These are phyloP conservation scores for Penicillium longicatenatum DNA, from an alignment of 495 filamentous ascomycete genomes.

Conservation along the genomic window DNA sequence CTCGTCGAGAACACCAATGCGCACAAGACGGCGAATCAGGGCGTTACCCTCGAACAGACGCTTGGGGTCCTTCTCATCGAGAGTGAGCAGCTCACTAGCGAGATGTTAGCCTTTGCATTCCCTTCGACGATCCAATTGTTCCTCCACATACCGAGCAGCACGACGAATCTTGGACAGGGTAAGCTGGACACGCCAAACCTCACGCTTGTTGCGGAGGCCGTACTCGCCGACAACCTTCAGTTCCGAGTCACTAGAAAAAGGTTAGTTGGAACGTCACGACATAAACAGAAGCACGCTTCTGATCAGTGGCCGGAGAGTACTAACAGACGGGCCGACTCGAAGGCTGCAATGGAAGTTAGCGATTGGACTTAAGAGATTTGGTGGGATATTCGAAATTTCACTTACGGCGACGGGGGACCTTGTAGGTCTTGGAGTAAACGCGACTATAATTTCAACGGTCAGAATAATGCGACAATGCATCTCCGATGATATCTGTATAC, in stretches of 20 bases:
- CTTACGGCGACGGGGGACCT: slow-evolving; percentile 77
- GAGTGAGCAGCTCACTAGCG: slow-evolving; percentile 93
- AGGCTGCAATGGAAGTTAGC: slow-evolving; percentile 58
- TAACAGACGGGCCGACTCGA: slow-evolving; percentile 99
- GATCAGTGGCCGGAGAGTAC: slow-evolving; percentile 93
- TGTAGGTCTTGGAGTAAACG: slow-evolving; percentile 97
- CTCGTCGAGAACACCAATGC: slow-evolving; percentile 99
- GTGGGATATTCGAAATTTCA: slow-evolving; percentile 21
- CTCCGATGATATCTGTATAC: slow-evolving; percentile 25
- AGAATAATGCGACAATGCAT: slow-evolving; percentile 31
- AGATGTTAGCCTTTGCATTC: slow-evolving; percentile 15
- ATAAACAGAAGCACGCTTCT: slow-evolving; percentile 95
- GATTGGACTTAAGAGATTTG: slow-evolving; percentile 12
- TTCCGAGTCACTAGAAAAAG: slow-evolving; percentile 84
- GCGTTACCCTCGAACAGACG: slow-evolving; percentile 99
- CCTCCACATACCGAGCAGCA: slow-evolving; percentile 87
- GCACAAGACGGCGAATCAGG: slow-evolving; percentile 98
- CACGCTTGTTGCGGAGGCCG: slow-evolving; percentile 99
- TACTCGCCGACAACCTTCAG: slow-evolving; percentile 99
- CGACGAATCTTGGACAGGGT: slow-evolving; percentile 99
- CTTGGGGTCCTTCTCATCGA: slow-evolving; percentile 99
- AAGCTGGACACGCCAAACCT: slow-evolving; percentile 99
- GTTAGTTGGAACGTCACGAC: slow-evolving; percentile 67
- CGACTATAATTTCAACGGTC: slow-evolving; percentile 44
- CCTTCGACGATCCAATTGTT: not conserved